These are phyloP conservation scores for Acrodontium crateriforme DNA, from an alignment of 2,329 filamentous ascomycete genomes.

Conservation along the genomic window DNA sequence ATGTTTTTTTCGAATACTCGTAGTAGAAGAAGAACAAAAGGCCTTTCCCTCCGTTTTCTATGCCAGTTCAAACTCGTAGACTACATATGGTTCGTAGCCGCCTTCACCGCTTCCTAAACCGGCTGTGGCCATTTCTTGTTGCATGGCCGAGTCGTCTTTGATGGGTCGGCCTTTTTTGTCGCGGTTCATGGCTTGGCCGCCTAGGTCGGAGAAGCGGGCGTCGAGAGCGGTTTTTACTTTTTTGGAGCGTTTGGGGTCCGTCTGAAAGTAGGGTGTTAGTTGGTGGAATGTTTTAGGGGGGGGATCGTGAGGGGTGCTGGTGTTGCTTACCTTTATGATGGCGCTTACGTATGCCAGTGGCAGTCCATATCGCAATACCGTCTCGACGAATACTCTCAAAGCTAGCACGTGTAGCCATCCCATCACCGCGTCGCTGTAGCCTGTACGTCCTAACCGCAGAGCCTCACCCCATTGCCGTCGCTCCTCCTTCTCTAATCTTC, in stretches of 20 bases:
- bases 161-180: slow-evolving; percentile 88
- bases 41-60: slow-evolving; percentile 17
- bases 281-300: background rate
- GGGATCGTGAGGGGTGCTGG: background rate
- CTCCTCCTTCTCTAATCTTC: slow-evolving; percentile 70
- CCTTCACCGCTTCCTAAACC: slow-evolving; percentile 53
- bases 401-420: slow-evolving; percentile 88
- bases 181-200: slow-evolving; percentile 81
- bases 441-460: slow-evolving; percentile 71
- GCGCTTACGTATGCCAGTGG: slow-evolving; percentile 81
- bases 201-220: slow-evolving; percentile 75
- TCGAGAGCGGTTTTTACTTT: slow-evolving; percentile 59
- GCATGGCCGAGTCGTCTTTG: slow-evolving; percentile 71
- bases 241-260: slow-evolving; percentile 65
- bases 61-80: slow-evolving; percentile 80
- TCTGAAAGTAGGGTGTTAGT: slow-evolving; percentile 36
- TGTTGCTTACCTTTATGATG: slow-evolving; percentile 56
- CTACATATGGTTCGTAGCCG: slow-evolving; percentile 93
- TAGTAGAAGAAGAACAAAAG: background rate
- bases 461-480: slow-evolving; percentile 88
- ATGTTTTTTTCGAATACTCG: background rate
- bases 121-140: slow-evolving; percentile 71
- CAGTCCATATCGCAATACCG: slow-evolving; percentile 87
- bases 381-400: slow-evolving; percentile 90
- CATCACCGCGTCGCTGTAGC: slow-evolving; percentile 93